phyloP scores from a whole-genome alignment of 192 early-diverging fungal genomes.

The Radiomyces spectabilis region DNA sequence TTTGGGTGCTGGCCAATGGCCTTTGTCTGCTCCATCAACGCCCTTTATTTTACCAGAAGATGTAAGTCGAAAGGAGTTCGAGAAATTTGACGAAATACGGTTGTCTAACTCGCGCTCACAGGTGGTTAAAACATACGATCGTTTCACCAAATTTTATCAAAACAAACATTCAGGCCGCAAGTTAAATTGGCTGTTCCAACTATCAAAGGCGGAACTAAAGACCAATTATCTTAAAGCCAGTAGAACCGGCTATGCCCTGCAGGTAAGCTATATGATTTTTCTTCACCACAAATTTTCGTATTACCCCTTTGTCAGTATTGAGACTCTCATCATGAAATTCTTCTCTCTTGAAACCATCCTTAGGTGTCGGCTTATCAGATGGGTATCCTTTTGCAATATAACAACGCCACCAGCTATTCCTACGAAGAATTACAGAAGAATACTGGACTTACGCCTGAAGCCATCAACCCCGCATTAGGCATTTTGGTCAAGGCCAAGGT shows the following conservation, averaged over 20 bases:
- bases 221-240: conserved; percentile 74
- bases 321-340: no score
- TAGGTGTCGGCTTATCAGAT: conserved; percentile 86
- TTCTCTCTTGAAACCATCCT: neutral
- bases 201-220: conserved; percentile 87
- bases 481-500: conserved; percentile 83
- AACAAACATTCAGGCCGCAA: conserved; percentile 84
- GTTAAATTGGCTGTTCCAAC: conserved; percentile 92
- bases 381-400: conserved; percentile 90
- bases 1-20: conserved; percentile 76
- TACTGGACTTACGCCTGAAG: conserved; percentile 67
- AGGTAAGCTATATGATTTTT: conserved; percentile 36
- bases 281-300: no score
- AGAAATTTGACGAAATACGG: neutral
- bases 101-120: conserved; percentile 1
- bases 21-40: conserved; percentile 65
- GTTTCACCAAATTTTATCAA: conserved; percentile 84
- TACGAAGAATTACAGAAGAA: conserved; percentile 66
- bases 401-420: conserved; percentile 66
- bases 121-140: conserved; percentile 76
- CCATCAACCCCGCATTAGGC: conserved; percentile 58
- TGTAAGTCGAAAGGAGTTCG: conserved; percentile 29
- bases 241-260: conserved; percentile 72
- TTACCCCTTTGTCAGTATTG: no score
- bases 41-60: conserved; percentile 84